Conservation (phyloP, 805 yeast genomes). For the Metschnikowia similis region DNA sequence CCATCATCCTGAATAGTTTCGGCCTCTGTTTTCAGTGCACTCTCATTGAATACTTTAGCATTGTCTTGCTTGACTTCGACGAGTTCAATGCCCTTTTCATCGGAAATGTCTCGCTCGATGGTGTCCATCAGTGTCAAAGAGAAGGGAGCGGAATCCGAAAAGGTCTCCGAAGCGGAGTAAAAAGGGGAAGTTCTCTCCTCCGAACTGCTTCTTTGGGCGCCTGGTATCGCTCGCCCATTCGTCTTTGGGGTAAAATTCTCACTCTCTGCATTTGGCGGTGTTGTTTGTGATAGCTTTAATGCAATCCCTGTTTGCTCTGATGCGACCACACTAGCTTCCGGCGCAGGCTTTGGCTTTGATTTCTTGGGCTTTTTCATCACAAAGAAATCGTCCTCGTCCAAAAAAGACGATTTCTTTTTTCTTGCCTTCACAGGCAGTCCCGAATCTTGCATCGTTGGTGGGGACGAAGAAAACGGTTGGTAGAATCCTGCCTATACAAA, state of each 20-base stretch:
- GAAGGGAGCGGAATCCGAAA: neutral
- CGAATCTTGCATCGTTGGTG: neutral
- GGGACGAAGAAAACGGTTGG: neutral
- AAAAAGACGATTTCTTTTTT: slow-evolving; percentile 12
- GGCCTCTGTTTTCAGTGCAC: neutral
- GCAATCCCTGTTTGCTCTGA: neutral
- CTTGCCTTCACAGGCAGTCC: slow-evolving; percentile 4
- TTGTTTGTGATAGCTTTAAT: neutral
- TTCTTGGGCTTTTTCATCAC: slow-evolving; percentile 19
- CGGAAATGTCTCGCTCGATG: neutral
- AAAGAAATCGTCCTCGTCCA: slow-evolving; percentile 30
- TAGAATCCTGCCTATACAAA: neutral
- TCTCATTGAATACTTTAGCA: neutral
- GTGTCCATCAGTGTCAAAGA: neutral
- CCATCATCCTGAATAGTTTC: neutral
- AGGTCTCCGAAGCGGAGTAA: slow-evolving; percentile 9
- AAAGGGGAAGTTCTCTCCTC: neutral
- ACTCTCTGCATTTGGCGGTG: neutral
- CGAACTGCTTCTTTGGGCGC: neutral
- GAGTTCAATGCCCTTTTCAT: neutral
- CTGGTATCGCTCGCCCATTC: neutral
- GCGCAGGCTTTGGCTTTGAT: slow-evolving; percentile 2
- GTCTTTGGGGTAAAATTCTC: too few relatives aligned
- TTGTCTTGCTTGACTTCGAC: neutral
- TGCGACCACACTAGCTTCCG: neutral